A percentile compares a stretch with the other conserved stretches of the same genome.
These are phyloP conservation scores for Arachis monticola DNA, from an alignment of 331 rosid genomes.

Conservation along the genomic window DNA sequence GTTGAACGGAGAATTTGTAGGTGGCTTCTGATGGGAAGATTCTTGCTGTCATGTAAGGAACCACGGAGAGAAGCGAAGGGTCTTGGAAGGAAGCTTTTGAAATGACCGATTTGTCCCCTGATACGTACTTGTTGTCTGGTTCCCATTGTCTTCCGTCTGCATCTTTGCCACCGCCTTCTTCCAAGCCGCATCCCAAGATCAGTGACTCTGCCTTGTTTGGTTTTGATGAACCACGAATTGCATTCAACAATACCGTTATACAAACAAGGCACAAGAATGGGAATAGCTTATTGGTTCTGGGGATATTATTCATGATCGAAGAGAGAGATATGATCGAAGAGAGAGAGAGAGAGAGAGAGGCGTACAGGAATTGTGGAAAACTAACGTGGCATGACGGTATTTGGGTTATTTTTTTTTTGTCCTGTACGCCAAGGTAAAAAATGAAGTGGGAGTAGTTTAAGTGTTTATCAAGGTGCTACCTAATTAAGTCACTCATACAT, in stretches of 20 bases:
- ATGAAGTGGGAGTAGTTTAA: conserved; percentile 22
- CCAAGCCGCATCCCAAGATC: conserved; percentile 65
- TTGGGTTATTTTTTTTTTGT: neutral
- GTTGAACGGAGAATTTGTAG: conserved; percentile 59
- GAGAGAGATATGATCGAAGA: too few species aligned
- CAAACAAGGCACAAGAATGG: conserved; percentile 24
- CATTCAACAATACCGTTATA: conserved; percentile 33
- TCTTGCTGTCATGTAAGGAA: conserved; percentile 81
- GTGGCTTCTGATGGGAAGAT: conserved; percentile 60
- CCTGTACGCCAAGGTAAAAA: conserved; percentile 60
- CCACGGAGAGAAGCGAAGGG: conserved; percentile 66
- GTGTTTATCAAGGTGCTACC: conserved; percentile 1
- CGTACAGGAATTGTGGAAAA: conserved; percentile 68
- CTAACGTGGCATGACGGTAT: neutral
- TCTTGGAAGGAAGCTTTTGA: conserved; percentile 68
- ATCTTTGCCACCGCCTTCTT: conserved; percentile 54
- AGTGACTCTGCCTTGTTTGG: conserved; percentile 34
- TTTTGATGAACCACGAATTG: conserved; percentile 16
- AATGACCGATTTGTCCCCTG: conserved; percentile 38
- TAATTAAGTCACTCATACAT: conserved; percentile 32
- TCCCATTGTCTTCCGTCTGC: conserved; percentile 72
- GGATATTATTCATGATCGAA: conserved; percentile 46
- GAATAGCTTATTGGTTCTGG: neutral
- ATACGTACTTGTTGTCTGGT: conserved; percentile 56
- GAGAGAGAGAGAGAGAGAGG: conserved; percentile 32